phyloP scores from a whole-genome alignment of 768 basidiomycete species.

The Suillus hirtellus region DNA sequence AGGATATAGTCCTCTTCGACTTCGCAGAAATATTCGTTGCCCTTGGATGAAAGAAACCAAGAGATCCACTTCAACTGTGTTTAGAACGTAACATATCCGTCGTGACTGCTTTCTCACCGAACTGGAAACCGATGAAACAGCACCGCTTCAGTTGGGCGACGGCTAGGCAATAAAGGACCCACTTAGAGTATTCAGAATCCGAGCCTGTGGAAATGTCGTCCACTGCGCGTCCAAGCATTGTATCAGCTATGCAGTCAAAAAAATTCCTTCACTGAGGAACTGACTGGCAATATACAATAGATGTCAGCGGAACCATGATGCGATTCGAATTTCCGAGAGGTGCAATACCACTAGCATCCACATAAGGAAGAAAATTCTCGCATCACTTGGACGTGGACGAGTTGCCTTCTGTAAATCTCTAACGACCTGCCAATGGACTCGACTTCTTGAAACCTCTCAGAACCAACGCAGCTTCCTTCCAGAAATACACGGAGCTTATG shows the following conservation, averaged over 20 bases:
- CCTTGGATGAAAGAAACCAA: constrained; percentile 96
- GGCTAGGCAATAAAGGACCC: constrained; percentile 29
- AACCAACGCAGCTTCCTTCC: neutral
- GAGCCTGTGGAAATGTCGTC: constrained; percentile 90
- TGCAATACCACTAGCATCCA: neutral
- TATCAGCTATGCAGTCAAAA: constrained; percentile 23
- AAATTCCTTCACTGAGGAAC: constrained; percentile 17
- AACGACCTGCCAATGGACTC: neutral
- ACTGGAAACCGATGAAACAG: constrained; percentile 17
- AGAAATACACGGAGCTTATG: constrained; percentile 22
- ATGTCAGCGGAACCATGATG: constrained; percentile 4
- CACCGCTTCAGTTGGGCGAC: neutral
- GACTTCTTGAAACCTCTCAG: constrained; percentile 4
- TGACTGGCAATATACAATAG: constrained; percentile 24
- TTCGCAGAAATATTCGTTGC: constrained; percentile 99
- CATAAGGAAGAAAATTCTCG: constrained; percentile 21
- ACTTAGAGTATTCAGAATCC: constrained; percentile 97
- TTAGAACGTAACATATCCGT: constrained; percentile 20
- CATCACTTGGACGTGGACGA: neutral
- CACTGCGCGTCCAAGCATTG: constrained; percentile 53
- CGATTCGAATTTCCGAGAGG: constrained; percentile 15
- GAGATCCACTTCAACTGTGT: constrained; percentile 78
- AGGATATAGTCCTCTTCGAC: constrained; percentile 99
- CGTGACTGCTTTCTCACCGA: constrained; percentile 28
- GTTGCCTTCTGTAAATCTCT: neutral